Evolutionary conservation across 805 yeast species (phyloP).

Genomic region (Zygosaccharomyces siamensis): DNA sequence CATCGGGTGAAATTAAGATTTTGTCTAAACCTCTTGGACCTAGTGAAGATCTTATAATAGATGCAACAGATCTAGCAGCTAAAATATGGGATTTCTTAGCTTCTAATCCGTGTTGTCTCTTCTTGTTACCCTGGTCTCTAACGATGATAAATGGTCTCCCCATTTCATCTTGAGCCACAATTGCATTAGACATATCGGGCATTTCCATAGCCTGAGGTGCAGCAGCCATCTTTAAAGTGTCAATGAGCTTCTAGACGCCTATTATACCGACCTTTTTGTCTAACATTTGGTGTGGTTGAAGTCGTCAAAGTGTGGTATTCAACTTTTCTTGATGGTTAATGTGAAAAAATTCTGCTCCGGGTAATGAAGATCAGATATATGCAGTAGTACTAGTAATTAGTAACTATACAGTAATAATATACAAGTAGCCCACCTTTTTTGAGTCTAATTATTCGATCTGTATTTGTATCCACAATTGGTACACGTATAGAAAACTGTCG

Average conservation of each 20-base stretch:
- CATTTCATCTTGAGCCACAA: slow-evolving; percentile 98
- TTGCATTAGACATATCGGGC: slow-evolving; percentile 97
- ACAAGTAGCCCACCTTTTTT: not conserved
- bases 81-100: slow-evolving; percentile 82
- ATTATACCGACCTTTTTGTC: not conserved
- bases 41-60: slow-evolving; percentile 83
- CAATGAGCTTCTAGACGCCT: slow-evolving; percentile 2
- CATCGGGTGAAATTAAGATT: slow-evolving; percentile 91
- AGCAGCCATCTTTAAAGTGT: slow-evolving; percentile 28
- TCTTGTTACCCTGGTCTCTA: slow-evolving; percentile 67
- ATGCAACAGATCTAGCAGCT: slow-evolving; percentile 93
- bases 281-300: not conserved
- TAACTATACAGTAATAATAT: not conserved
- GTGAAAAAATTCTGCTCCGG: slow-evolving; percentile 1
- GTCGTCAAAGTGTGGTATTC: not conserved
- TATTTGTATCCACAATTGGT: slow-evolving; percentile 87
- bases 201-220: slow-evolving; percentile 38
- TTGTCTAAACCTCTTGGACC: slow-evolving; percentile 99
- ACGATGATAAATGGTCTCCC: slow-evolving; percentile 98
- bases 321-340: not conserved
- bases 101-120: slow-evolving; percentile 70
- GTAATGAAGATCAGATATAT: not conserved
- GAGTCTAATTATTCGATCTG: slow-evolving; percentile 76
- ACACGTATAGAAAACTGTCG: slow-evolving; percentile 97
- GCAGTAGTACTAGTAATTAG: slow-evolving; percentile 1